Percentiles rank a stretch among this genome's conserved stretches.
Conservation (phyloP, 805 yeast species). For the Candida vartiovaarae region DNA sequence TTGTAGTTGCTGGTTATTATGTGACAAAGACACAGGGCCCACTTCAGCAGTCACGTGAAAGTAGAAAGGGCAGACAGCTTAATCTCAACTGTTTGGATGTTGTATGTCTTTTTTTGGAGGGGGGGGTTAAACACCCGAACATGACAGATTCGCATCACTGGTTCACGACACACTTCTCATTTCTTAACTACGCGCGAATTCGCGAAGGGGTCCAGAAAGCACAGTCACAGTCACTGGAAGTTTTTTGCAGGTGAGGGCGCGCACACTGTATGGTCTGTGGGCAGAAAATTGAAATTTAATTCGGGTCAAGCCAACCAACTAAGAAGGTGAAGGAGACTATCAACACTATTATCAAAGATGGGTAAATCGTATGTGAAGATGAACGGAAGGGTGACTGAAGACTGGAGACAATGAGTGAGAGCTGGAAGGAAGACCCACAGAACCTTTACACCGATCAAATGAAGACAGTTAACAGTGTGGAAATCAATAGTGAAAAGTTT, state of each 20-base stretch:
- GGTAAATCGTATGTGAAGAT: slow-evolving; percentile 23
- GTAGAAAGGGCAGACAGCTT: no score
- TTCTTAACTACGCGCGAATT: neutral
- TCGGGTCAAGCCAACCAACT: slow-evolving; percentile 6
- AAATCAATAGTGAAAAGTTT: neutral
- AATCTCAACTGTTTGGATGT: no score
- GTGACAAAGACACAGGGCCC: no score
- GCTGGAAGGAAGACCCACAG: neutral
- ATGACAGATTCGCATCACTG: neutral
- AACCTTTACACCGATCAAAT: no score
- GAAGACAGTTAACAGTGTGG: neutral
- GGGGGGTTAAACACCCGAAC: neutral
- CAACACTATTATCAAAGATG: slow-evolving; percentile 20
- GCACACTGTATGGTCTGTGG: slow-evolving; percentile 1
- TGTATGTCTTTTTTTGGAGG: no score
- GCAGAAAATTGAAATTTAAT: slow-evolving; percentile 18
- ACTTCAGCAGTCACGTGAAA: no score
- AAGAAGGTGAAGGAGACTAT: slow-evolving; percentile 1
- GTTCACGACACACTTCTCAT: neutral
- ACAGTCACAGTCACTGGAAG: slow-evolving; percentile 1
- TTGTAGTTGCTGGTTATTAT: neutral
- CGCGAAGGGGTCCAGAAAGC: slow-evolving; percentile 1
- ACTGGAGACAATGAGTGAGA: neutral
- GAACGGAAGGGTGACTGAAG: neutral
- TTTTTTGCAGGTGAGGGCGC: slow-evolving; percentile 4